These are phyloP conservation scores for Picea glauca DNA, from an alignment of 75 land plant species.

Conservation along the genomic window DNA sequence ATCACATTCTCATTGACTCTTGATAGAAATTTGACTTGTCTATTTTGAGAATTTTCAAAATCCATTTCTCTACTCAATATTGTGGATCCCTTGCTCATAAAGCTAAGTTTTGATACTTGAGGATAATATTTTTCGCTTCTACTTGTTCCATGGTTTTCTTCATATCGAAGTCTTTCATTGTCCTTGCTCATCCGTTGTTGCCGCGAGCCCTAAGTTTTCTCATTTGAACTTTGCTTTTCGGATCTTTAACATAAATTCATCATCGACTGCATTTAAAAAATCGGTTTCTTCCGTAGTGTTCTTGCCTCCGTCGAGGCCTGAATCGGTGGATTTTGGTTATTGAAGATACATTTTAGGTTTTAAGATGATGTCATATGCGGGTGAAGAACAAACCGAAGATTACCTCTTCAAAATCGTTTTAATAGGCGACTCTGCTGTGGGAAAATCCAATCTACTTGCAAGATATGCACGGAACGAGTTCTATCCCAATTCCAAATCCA, in stretches of 20 bases:
- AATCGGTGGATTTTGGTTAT: no score
- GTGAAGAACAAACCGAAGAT: constrained; percentile 57
- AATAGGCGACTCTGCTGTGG: constrained; percentile 80
- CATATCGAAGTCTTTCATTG: no score
- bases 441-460: constrained; percentile 73
- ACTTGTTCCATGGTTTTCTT: no score
- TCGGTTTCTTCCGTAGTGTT: neutral
- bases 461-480: constrained; percentile 72
- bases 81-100: no score
- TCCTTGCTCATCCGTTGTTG: neutral
- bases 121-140: no score
- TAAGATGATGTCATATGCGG: constrained; percentile 46
- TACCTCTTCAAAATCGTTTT: constrained; percentile 78
- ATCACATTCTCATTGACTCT: no score
- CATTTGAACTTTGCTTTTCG: neutral
- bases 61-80: no score
- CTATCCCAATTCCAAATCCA: constrained; percentile 74
- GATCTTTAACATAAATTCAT: neutral
- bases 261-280: neutral
- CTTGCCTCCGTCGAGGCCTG: neutral
- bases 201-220: neutral
- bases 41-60: no score
- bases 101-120: no score
- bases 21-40: no score
- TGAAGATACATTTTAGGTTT: no score